A percentile compares a stretch with the other conserved stretches of the same genome.
Evolutionary conservation across 805 yeast species (phyloP).

Genomic region (Barnettozyma sucrosica): DNA sequence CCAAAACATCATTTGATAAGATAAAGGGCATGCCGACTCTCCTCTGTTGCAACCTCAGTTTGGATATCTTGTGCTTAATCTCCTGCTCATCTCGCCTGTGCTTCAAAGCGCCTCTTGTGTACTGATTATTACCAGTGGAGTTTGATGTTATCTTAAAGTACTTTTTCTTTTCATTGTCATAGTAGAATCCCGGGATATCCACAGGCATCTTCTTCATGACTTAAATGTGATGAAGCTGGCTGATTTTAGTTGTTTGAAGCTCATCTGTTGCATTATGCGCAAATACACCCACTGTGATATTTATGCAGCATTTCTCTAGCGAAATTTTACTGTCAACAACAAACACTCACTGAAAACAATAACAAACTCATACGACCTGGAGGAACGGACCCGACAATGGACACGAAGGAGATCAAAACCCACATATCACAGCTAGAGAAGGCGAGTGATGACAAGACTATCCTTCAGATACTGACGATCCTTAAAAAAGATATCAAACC

Average conservation of each 20-base stretch:
- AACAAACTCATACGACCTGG: background rate
- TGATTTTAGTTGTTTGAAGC: background rate
- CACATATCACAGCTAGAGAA: constrained; percentile 71
- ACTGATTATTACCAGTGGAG: constrained; percentile 10
- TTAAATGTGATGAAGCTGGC: background rate
- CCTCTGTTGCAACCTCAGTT: background rate
- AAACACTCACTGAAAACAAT: background rate
- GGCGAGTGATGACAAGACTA: constrained; percentile 56
- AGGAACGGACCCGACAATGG: constrained; percentile 37
- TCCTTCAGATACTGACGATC: constrained; percentile 57
- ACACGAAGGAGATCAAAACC: constrained; percentile 65
- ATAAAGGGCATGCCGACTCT: constrained; percentile 1
- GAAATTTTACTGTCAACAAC: background rate
- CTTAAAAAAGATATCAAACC: constrained; percentile 73
- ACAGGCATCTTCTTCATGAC: constrained; percentile 5
- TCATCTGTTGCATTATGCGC: background rate
- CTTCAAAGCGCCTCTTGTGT: constrained; percentile 12
- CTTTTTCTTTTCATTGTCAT: constrained; percentile 20
- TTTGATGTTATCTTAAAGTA: constrained; percentile 24
- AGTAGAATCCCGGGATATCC: constrained; percentile 24
- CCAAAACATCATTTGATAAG: constrained; percentile 2
- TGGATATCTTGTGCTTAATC: constrained; percentile 4
- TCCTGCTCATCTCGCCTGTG: constrained; percentile 11
- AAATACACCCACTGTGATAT: background rate
- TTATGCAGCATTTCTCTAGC: background rate